Evolutionary conservation across 176 grass and related monocot species (phyloP).

Genomic region (Carex pumila): DNA sequence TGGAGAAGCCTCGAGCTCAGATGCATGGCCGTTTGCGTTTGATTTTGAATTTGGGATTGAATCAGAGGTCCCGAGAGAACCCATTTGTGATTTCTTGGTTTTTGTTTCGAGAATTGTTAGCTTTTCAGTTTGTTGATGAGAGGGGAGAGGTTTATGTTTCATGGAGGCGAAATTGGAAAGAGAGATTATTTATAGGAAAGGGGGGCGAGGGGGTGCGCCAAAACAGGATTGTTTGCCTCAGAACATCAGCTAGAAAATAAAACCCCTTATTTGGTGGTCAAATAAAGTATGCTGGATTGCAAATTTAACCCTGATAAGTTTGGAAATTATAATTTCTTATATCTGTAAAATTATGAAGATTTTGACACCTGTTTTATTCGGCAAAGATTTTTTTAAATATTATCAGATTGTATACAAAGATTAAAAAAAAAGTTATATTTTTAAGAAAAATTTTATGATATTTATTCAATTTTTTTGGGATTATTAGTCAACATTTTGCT

Average conservation of each 20-base stretch:
- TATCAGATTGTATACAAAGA: not conserved
- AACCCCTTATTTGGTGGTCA: not conserved
- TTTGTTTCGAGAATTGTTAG: not conserved
- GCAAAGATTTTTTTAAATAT: not conserved
- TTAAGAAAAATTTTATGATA: not conserved
- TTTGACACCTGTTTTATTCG: not conserved
- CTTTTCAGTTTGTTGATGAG: not conserved
- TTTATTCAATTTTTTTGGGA: not conserved
- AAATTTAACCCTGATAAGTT: not conserved
- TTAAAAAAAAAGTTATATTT: not conserved
- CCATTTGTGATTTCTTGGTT: not conserved
- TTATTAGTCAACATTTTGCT: not conserved
- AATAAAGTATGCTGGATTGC: not conserved
- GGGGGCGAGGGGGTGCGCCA: not conserved
- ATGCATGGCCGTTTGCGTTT: not conserved
- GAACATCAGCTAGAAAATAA: not conserved
- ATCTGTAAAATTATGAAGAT: not conserved
- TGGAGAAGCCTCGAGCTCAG: not conserved
- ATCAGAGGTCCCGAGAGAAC: constrained; percentile 11
- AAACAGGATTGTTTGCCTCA: not conserved
- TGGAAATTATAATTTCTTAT: not conserved
- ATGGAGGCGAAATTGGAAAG: constrained; percentile 4
- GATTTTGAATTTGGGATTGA: constrained; percentile 8
- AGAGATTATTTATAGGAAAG: not conserved
- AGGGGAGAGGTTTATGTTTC: not conserved